Percentiles rank a stretch among this genome's conserved stretches.
Evolutionary conservation across 768 basidiomycete genomes (phyloP).

Genomic region (Austroboletus eburneus): DNA sequence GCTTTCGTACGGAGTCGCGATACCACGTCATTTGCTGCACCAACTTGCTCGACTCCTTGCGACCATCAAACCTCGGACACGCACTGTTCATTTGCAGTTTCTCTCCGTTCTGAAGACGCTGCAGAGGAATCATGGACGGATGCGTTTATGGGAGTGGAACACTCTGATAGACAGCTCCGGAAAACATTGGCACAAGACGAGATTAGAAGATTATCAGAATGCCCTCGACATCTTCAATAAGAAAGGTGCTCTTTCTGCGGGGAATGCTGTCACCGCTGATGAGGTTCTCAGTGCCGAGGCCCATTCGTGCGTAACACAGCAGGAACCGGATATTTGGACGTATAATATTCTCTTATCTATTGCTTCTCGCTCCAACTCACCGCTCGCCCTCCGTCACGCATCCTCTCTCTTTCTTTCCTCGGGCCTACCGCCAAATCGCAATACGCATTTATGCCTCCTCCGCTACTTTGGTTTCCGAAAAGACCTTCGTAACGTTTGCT

Average conservation of each 20-base stretch:
- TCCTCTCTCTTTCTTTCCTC: constrained; percentile 50
- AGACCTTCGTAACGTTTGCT: constrained; percentile 51
- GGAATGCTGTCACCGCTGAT: constrained; percentile 5
- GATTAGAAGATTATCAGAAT: constrained; percentile 52
- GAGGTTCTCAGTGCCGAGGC: constrained; percentile 6
- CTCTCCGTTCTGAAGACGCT: constrained; percentile 64
- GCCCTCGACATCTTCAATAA: constrained; percentile 60
- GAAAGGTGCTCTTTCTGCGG: constrained; percentile 40
- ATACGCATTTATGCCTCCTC: constrained; percentile 60
- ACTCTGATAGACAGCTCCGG: constrained; percentile 64
- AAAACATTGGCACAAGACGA: constrained; percentile 58
- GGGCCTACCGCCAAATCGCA: constrained; percentile 51
- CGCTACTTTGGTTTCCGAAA: constrained; percentile 47
- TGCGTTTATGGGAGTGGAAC: constrained; percentile 75
- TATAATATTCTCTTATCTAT: constrained; percentile 64
- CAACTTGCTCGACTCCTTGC: constrained; percentile 59
- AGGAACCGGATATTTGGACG: constrained; percentile 61
- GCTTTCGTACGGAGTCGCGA: constrained; percentile 19
- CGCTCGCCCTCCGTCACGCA: constrained; percentile 46
- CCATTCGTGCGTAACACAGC: constrained; percentile 1
- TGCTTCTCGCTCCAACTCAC: constrained; percentile 50
- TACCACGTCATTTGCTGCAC: constrained; percentile 48
- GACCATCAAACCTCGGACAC: constrained; percentile 50
- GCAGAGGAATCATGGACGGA: constrained; percentile 47
- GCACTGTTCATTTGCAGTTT: constrained; percentile 57